Percentiles rank a stretch among this genome's conserved stretches.
Evolutionary conservation across 2,329 filamentous ascomycete genomes (phyloP).

Genomic region (Talaromyces sp.): DNA sequence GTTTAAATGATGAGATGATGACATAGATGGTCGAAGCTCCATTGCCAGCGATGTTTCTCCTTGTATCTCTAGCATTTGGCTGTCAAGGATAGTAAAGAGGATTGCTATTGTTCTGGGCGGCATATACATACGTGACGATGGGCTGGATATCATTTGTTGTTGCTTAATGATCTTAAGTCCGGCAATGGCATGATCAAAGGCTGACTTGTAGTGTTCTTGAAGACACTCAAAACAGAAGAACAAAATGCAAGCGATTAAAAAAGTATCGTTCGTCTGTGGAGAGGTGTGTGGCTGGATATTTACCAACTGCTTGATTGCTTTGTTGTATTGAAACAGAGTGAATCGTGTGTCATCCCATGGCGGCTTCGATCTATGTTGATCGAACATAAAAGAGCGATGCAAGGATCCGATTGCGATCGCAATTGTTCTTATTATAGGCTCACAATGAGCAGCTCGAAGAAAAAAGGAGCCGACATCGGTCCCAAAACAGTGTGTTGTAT

Average conservation of each 20-base stretch:
- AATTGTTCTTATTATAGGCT: slow-evolving; percentile 53
- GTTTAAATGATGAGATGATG: background rate
- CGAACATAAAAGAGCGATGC: slow-evolving; percentile 41
- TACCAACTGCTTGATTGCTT: slow-evolving; percentile 48
- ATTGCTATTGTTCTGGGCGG: slow-evolving; percentile 13
- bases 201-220: slow-evolving; percentile 52
- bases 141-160: slow-evolving; percentile 1
- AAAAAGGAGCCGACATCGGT: slow-evolving; percentile 48
- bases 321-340: slow-evolving; percentile 51
- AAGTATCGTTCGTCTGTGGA: slow-evolving; percentile 34
- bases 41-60: slow-evolving; percentile 6
- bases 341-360: slow-evolving; percentile 31
- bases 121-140: slow-evolving; percentile 6
- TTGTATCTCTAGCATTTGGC: slow-evolving; percentile 23
- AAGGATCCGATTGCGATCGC: slow-evolving; percentile 53
- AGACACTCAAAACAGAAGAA: slow-evolving; percentile 61
- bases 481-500: slow-evolving; percentile 49
- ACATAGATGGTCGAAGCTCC: background rate
- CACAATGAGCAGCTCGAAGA: slow-evolving; percentile 48
- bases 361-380: background rate
- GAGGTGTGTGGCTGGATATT: slow-evolving; percentile 38
- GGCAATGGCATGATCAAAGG: slow-evolving; percentile 40
- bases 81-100: slow-evolving; percentile 21
- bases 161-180: slow-evolving; percentile 34
- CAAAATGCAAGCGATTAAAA: slow-evolving; percentile 53